Conservation (phyloP, 768 basidiomycete genomes). For the Russula compacta region DNA sequence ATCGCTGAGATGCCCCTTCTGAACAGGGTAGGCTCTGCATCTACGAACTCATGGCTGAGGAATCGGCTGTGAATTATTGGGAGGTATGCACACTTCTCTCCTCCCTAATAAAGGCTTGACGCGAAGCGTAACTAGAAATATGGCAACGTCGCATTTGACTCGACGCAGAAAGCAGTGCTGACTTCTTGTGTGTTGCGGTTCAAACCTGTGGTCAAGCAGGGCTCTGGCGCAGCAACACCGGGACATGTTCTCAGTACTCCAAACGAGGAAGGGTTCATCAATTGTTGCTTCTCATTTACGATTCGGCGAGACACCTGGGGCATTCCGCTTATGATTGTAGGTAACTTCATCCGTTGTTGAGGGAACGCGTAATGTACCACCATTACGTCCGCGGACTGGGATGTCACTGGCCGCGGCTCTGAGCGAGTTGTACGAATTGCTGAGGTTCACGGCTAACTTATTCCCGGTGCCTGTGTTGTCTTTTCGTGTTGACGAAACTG, state of each 20-base stretch:
- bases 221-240: slow-evolving; percentile 26
- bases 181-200: slow-evolving; percentile 84
- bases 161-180: slow-evolving; percentile 85
- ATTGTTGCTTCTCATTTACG: slow-evolving; percentile 87
- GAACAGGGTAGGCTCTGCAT: slow-evolving; percentile 81
- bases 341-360: slow-evolving; percentile 67
- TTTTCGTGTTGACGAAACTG: background rate
- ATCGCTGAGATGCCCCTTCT: background rate
- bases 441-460: background rate
- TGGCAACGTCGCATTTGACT: slow-evolving; percentile 86
- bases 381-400: background rate
- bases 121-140: slow-evolving; percentile 58
- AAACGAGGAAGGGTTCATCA: slow-evolving; percentile 68
- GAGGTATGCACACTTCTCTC: slow-evolving; percentile 46
- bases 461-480: background rate
- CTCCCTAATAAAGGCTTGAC: background rate
- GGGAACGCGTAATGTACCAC: background rate
- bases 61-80: slow-evolving; percentile 95
- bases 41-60: slow-evolving; percentile 97
- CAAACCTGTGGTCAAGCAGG: slow-evolving; percentile 52
- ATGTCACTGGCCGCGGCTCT: background rate
- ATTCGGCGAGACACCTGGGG: slow-evolving; percentile 79
- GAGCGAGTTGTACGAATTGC: background rate
- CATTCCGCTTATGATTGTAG: slow-evolving; percentile 85
- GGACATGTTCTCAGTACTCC: slow-evolving; percentile 24